Base-by-base conservation (phyloP, 257 asterid species). In the Scutellaria minor region DNA sequence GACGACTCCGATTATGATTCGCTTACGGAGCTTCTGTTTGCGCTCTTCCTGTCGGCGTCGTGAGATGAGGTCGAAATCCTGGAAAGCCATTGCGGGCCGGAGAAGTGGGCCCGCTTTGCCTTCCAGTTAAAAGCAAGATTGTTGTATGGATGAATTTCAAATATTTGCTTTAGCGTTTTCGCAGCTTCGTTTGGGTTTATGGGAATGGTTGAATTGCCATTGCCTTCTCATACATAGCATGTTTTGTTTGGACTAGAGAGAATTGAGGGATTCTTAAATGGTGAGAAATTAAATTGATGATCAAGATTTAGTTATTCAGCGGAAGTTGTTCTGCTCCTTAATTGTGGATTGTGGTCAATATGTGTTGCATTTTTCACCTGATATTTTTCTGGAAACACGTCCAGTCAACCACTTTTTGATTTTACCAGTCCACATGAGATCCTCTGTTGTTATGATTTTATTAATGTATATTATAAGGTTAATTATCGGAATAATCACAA, bases 51-150 rank as follows among this genome's bases (percentile, higher is more conserved):
- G 18, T 3, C 44, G 8, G 44, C 64, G 64, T 12, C 35, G 31
- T 12, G 64, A 24, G 44, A 57, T 57, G 31, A 24, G 64, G 42
- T 57, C 64, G 64, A 57, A 57, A 27, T 57, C 64, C 64, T 57
- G 64, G 64, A 57, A 57, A 41, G 64, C 64, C 64, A 57, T 57
- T 11, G 44, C 20, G 41, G 64, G 63, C 39, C 61, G 39, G 61
- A 57, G 64, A 12, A 31, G 44, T 31, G 20, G 42, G 64, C 64
- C 64, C 44, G 64, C 18, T 12, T 41, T 57, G 64, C 22, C 18
- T 57, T 57, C 45, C 64, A 6, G 63, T 31, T 31, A 31, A 31
- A 31, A 31, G 5, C 37, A 31, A 31, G 4, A 31, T 2, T 31
- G 12, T 52, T 11, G 15, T 41, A 10, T 41, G 44, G 45, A 11